Evolutionary conservation across 306 rosid genomes (phyloP).

Genomic region (Sicyos baderoa): DNA sequence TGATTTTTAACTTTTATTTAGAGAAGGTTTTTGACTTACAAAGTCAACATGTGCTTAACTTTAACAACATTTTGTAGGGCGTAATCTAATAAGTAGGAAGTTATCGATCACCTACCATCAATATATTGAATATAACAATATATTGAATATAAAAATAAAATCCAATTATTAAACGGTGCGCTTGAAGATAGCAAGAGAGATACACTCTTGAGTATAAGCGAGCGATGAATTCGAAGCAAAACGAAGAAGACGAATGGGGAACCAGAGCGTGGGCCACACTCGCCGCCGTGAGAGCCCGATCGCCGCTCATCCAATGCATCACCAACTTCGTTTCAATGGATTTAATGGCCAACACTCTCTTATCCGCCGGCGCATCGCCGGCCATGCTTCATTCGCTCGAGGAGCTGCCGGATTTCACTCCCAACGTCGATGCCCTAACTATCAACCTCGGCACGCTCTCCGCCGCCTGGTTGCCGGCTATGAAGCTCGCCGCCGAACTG

Average conservation of each 20-base stretch:
- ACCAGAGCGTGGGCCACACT: conserved; percentile 43
- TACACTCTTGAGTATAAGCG: too few species aligned
- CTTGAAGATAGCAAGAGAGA: too few species aligned
- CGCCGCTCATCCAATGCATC: conserved; percentile 81
- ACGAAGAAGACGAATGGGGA: conserved; percentile 35
- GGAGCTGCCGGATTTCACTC: conserved; percentile 72
- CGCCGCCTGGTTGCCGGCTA: conserved; percentile 54
- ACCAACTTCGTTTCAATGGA: conserved; percentile 93
- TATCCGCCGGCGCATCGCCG: conserved; percentile 78
- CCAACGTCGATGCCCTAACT: conserved; percentile 46
- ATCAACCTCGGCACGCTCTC: conserved; percentile 73
- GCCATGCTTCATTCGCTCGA: conserved; percentile 71
- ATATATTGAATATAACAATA: too few species aligned
- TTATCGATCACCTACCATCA: too few species aligned
- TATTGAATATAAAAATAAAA: too few species aligned
- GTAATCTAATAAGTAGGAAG: too few species aligned
- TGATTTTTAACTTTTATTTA: too few species aligned
- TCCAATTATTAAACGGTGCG: background rate
- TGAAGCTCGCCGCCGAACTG: conserved; percentile 48
- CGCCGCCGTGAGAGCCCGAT: conserved; percentile 35
- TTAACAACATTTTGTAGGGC: too few species aligned
- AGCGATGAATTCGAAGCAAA: conserved; percentile 14
- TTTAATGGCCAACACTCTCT: conserved; percentile 73
- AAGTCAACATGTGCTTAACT: too few species aligned
- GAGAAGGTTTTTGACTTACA: too few species aligned